Percentiles rank a stretch among this genome's conserved stretches.
Evolutionary conservation across 768 basidiomycete genomes (phyloP).

Genomic region (Suillus weaverae): DNA sequence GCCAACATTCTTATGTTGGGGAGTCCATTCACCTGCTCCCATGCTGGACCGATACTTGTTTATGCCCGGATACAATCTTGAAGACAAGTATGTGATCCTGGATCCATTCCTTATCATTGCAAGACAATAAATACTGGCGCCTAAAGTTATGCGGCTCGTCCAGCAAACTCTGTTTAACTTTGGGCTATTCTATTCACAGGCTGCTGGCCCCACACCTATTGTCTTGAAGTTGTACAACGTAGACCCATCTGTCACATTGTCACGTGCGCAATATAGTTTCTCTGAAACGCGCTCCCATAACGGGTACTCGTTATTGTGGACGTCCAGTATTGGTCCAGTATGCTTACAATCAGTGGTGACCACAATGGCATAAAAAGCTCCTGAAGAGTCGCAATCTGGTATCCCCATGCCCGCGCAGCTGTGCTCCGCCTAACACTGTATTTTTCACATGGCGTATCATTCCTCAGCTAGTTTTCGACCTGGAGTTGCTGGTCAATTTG

Average conservation of each 20-base stretch:
- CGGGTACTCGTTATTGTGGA: constrained; percentile 23
- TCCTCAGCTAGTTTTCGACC: constrained; percentile 13
- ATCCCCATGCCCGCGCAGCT: constrained; percentile 23
- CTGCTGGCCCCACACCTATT: background rate
- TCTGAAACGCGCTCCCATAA: constrained; percentile 12
- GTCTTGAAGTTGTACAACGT: background rate
- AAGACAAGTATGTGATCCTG: background rate
- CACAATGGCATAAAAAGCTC: constrained; percentile 20
- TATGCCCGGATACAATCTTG: background rate
- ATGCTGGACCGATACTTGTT: background rate
- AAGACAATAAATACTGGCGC: background rate
- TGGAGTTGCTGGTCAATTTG: constrained; percentile 31
- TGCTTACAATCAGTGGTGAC: constrained; percentile 12
- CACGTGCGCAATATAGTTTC: constrained; percentile 22
- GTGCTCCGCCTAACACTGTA: constrained; percentile 25
- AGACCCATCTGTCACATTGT: background rate
- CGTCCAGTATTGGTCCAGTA: constrained; percentile 1
- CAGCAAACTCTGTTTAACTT: background rate
- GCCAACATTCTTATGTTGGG: background rate
- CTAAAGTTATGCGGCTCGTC: background rate
- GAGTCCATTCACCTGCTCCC: background rate
- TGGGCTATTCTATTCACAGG: constrained; percentile 25
- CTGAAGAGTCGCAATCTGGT: constrained; percentile 4
- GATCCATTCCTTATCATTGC: background rate
- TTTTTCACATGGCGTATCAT: constrained; percentile 21